A percentile compares a stretch with the other conserved stretches of the same genome.
These are phyloP conservation scores for Vinca minor DNA, from an alignment of 257 asterid species.

Conservation along the genomic window DNA sequence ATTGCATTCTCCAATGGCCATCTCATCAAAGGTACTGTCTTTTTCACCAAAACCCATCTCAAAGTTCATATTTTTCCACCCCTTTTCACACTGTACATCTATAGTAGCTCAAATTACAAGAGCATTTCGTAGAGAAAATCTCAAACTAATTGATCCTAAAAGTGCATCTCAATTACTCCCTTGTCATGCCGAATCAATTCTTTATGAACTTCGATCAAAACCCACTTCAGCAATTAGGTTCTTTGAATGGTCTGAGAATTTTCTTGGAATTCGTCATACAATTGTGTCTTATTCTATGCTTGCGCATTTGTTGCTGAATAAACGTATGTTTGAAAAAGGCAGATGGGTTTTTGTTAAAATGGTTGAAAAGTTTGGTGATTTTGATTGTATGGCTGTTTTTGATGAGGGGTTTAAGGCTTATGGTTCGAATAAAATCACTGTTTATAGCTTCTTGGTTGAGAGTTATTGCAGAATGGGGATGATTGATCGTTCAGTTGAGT, in stretches of 20 bases:
- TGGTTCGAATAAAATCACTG: slow-evolving; percentile 16
- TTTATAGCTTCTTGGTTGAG: slow-evolving; percentile 30
- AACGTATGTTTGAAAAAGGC: slow-evolving; percentile 25
- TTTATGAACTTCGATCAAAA: slow-evolving; percentile 22
- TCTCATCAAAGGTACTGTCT: slow-evolving; percentile 27
- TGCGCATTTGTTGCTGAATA: slow-evolving; percentile 21
- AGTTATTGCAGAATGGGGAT: slow-evolving; percentile 25
- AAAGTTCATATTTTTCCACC: slow-evolving; percentile 8
- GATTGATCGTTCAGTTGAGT: slow-evolving; percentile 20
- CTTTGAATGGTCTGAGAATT: slow-evolving; percentile 33
- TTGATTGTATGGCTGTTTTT: slow-evolving; percentile 22
- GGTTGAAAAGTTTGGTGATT: slow-evolving; percentile 23
- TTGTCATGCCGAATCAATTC: slow-evolving; percentile 22
- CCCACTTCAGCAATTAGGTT: slow-evolving; percentile 35
- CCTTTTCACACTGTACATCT: slow-evolving; percentile 15
- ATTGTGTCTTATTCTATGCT: slow-evolving; percentile 21
- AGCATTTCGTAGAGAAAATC: slow-evolving; percentile 25
- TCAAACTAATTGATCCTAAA: slow-evolving; percentile 18
- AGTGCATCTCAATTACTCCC: slow-evolving; percentile 18
- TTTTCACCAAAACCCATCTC: slow-evolving; percentile 19
- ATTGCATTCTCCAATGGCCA: slow-evolving; percentile 14
- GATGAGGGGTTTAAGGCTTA: slow-evolving; percentile 18
- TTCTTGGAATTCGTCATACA: slow-evolving; percentile 29
- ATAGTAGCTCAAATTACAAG: slow-evolving; percentile 14
- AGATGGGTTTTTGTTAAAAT: slow-evolving; percentile 30